Evolutionary conservation across 23 red algal species (phyloP).

Genomic region (Agarophyton chilense): DNA sequence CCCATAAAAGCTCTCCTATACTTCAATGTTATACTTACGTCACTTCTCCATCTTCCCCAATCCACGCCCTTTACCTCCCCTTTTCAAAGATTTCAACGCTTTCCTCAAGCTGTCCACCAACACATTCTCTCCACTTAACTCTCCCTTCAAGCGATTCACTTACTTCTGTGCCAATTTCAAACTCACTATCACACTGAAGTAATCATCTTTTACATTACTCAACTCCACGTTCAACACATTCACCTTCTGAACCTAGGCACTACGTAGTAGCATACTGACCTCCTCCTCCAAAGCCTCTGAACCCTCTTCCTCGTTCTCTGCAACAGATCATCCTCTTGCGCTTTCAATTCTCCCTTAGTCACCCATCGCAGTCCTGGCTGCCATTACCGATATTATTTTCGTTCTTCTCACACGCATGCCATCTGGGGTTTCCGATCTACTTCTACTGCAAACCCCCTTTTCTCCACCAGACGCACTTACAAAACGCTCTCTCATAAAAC

Average conservation of each 20-base stretch:
- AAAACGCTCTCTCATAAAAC: too few relatives aligned
- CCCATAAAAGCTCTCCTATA: neutral
- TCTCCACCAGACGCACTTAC: too few relatives aligned
- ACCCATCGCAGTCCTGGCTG: too few relatives aligned
- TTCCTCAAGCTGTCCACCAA: too few relatives aligned
- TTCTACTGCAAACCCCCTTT: too few relatives aligned
- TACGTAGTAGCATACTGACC: neutral
- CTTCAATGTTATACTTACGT: neutral
- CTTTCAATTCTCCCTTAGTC: too few relatives aligned
- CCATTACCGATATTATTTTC: too few relatives aligned
- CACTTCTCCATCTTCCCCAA: neutral
- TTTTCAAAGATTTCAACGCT: neutral
- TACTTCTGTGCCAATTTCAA: constrained; percentile 20
- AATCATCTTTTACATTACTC: neutral
- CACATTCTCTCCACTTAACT: neutral
- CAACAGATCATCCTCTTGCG: too few relatives aligned
- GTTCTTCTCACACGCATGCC: too few relatives aligned
- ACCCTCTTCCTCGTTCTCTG: too few relatives aligned
- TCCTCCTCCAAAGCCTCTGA: too few relatives aligned
- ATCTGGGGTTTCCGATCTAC: too few relatives aligned
- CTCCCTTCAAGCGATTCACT: neutral
- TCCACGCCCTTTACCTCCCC: neutral
- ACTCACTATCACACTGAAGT: constrained; percentile 5
- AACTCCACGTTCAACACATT: neutral
- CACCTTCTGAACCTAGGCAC: neutral